Evolutionary conservation across 495 filamentous ascomycete species (phyloP), one percentile per base, ranked within the genome.

Genomic region (Penicillium ochrochloron): DNA sequence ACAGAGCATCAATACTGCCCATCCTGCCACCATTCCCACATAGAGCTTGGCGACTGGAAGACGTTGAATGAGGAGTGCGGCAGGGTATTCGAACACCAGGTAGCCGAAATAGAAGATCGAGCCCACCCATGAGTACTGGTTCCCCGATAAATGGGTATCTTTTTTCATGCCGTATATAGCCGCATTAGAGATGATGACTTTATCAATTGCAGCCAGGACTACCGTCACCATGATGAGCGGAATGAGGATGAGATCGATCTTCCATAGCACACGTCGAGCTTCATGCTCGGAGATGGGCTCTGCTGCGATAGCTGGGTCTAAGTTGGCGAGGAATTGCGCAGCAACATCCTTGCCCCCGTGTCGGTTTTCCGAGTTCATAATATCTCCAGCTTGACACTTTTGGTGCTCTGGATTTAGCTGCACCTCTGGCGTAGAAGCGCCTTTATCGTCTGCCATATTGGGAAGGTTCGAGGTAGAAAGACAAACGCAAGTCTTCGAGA

Each of bases 51-150:
- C 84, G 35, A 86, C 64, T 66, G 75, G 37, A 75, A 77, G 7
- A 85, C 80, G 56, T 85, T 82, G 80, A 14, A 70, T 71, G 75
- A 50, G 77, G 39, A 57, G 72, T 0, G 70, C 67, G 17, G 69
- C 63, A 15, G 66, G 61, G 27, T 73, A 73, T 37, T 59, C 71
- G 51, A 21, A 69, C 61, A 5, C 66, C 1, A 42, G 66, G 64
- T 59, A 73, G 80, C 82, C 78, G 25, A 83, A 67, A 42, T 78
- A 84, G 55, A 83, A 76, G 42, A 82, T 78, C 6, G 75, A 75
- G 4, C 76, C 75, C 21, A 83, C 70, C 82, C 83, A 84, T 44
- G 78, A 78, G 64, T 84, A 85, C 61, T 85, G 71, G 64, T 78
- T 68, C 21, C 80, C 78, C 19, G 72, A 66, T 7, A 84, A 68